Evolutionary conservation across 2,329 filamentous ascomycete genomes (phyloP).

Genomic region (Penicillium sp.): DNA sequence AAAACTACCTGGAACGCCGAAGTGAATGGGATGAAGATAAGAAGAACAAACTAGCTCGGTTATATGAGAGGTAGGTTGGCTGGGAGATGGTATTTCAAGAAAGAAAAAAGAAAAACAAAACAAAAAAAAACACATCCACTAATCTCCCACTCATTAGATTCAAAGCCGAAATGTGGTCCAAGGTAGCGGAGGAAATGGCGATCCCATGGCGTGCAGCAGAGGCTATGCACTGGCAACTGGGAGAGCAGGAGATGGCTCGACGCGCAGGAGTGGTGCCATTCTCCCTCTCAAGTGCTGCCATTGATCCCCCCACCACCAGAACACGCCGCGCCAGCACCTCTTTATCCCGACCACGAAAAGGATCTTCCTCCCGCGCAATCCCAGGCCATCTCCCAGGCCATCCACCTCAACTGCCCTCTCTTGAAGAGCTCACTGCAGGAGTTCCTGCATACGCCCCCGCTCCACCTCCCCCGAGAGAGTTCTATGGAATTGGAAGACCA

Average conservation of each 20-base stretch:
- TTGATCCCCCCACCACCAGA: slow-evolving; percentile 46
- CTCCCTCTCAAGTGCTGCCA: slow-evolving; percentile 60
- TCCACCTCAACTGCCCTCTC: slow-evolving; percentile 42
- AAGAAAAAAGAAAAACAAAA: background rate
- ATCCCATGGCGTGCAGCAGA: slow-evolving; percentile 94
- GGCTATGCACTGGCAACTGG: slow-evolving; percentile 97
- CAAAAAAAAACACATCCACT: background rate
- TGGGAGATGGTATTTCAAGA: background rate
- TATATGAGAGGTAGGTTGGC: slow-evolving; percentile 84
- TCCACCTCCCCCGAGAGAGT: slow-evolving; percentile 34
- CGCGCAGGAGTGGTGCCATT: slow-evolving; percentile 89
- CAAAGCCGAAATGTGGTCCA: slow-evolving; percentile 97
- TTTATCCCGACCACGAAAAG: slow-evolving; percentile 40
- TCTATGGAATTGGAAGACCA: slow-evolving; percentile 34
- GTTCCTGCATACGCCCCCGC: slow-evolving; percentile 46
- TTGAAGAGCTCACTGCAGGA: slow-evolving; percentile 48
- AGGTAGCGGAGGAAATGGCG: slow-evolving; percentile 90
- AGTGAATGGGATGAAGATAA: slow-evolving; percentile 97
- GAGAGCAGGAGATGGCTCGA: slow-evolving; percentile 88
- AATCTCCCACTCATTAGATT: slow-evolving; percentile 60
- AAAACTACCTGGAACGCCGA: slow-evolving; percentile 91
- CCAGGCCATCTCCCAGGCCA: slow-evolving; percentile 23
- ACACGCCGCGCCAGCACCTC: slow-evolving; percentile 39
- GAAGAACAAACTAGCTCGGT: slow-evolving; percentile 90
- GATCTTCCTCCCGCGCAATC: slow-evolving; percentile 39